Evolutionary conservation across 2,329 filamentous ascomycete genomes (phyloP).

Genomic region (Microdochium nivale): DNA sequence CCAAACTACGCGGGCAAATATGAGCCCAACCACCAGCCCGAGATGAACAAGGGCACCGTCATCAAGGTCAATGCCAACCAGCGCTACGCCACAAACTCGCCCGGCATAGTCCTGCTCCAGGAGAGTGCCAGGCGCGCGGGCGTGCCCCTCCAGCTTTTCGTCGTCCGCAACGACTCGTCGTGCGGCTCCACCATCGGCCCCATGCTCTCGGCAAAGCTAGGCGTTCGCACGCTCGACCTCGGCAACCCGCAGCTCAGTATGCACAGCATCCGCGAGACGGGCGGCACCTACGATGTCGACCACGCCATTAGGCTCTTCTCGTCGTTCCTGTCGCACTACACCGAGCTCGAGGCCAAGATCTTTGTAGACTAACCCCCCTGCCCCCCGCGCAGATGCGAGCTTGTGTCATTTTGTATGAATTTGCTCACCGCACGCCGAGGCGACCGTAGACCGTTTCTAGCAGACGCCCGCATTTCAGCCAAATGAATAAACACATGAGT

Average conservation of each 20-base stretch:
- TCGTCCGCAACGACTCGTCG: slow-evolving; percentile 88
- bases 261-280: slow-evolving; percentile 94
- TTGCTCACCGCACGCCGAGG: too few species aligned
- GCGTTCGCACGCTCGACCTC: slow-evolving; percentile 81
- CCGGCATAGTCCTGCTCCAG: slow-evolving; percentile 86
- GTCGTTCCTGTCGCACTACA: slow-evolving; percentile 79
- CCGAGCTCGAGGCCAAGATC: slow-evolving; percentile 74
- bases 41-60: slow-evolving; percentile 94
- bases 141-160: slow-evolving; percentile 90
- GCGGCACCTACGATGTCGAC: slow-evolving; percentile 79
- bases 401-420: too few species aligned
- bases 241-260: slow-evolving; percentile 93
- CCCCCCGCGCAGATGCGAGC: too few species aligned
- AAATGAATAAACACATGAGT: too few species aligned
- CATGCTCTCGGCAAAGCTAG: slow-evolving; percentile 84
- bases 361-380: slow-evolving; percentile 81
- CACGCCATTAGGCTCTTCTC: slow-evolving; percentile 80
- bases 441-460: too few species aligned
- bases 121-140: slow-evolving; percentile 68
- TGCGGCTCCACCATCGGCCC: slow-evolving; percentile 97
- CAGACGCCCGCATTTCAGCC: too few species aligned
- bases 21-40: slow-evolving; percentile 80
- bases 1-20: slow-evolving; percentile 93
- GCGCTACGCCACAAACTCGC: slow-evolving; percentile 92
- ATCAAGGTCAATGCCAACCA: slow-evolving; percentile 99